Evolutionary conservation across 192 early-diverging fungal species (phyloP), one percentile per base, ranked within the genome.

Genomic region (Cetraspora pellucida): DNA sequence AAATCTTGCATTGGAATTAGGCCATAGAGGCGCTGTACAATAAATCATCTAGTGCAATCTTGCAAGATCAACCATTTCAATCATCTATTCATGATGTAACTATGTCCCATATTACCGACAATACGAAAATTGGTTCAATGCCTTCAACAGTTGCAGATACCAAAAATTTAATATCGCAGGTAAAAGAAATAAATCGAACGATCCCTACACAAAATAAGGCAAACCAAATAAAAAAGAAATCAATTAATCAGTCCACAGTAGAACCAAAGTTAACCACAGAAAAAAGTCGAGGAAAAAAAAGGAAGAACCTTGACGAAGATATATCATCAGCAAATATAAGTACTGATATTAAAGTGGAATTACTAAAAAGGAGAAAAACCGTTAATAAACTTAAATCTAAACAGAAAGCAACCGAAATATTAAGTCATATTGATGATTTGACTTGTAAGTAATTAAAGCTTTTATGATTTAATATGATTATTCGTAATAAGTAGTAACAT

Each of bases 391-490:
- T 14, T 14, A n/a, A 54, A 54, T 4, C 3, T n/a, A 16, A 54
- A 54, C 19, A 5, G 19, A 19, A 19, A n/a, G 19, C 5, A 13
- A 14, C 50, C 13, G 19, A 54, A 54, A 14, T 54, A 54, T 54
- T 54, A 19, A n/a, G 19, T n/a, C 50, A n/a, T 16, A 54, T 43
- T 10, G 64, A 66, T 7, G 31, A 66, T 21, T 44, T 66, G 1
- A 8, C 13, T 25, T 66, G 64, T 66, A 66, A 31, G 64, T 66
- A 66, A 31, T 66, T 66, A 21, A 17, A 37, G 9, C 3, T 66
- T 31, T 30, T 66, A 11, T 17, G 14, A 45, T 61, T 61, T 44
- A 3, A 66, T 54, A 54, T 54, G 13, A 54, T 54, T 54, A 54
- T 19, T 19, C 19, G 13, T 54, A 54, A 19, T 54, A 54, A 54